phyloP scores from a whole-genome alignment of 1,139 yeast genomes.

The Hemisphaericaspora xylanilytica region DNA sequence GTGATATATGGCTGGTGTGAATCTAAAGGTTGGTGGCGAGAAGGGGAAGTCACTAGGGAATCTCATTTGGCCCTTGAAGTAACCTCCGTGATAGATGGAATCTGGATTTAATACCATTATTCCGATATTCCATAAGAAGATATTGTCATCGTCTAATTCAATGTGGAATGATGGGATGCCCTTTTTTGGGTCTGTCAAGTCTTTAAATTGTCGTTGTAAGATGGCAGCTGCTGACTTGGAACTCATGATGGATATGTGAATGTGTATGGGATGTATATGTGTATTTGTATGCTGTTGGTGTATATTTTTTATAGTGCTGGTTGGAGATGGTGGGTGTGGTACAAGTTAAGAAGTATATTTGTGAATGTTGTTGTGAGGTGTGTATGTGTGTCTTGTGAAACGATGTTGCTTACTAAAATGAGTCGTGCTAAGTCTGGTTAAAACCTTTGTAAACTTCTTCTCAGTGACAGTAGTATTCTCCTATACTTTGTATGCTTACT shows the following conservation, averaged over 20 bases:
- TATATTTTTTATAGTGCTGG: too few species aligned
- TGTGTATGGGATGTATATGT: too few species aligned
- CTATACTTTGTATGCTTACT: too few species aligned
- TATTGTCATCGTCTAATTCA: constrained; percentile 83
- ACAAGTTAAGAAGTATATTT: too few species aligned
- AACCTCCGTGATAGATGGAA: constrained; percentile 94
- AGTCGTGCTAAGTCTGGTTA: too few species aligned
- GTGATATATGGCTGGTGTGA: constrained; percentile 93
- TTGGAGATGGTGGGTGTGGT: too few species aligned
- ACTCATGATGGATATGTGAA: constrained; percentile 28
- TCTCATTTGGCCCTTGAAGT: constrained; percentile 89
- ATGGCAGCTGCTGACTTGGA: constrained; percentile 68
- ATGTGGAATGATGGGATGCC: constrained; percentile 91
- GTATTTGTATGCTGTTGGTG: too few species aligned
- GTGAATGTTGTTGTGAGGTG: too few species aligned
- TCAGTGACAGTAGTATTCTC: too few species aligned
- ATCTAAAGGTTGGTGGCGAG: constrained; percentile 86
- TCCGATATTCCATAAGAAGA: constrained; percentile 90
- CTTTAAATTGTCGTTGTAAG: constrained; percentile 89
- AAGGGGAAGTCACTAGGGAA: constrained; percentile 91
- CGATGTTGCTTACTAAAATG: too few species aligned
- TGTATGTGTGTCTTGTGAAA: too few species aligned
- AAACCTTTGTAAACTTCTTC: too few species aligned
- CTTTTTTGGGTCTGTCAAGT: constrained; percentile 88
- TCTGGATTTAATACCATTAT: constrained; percentile 89